These are phyloP conservation scores for Arabis alpina DNA, from an alignment of 345 rosid species.

Conservation along the genomic window DNA sequence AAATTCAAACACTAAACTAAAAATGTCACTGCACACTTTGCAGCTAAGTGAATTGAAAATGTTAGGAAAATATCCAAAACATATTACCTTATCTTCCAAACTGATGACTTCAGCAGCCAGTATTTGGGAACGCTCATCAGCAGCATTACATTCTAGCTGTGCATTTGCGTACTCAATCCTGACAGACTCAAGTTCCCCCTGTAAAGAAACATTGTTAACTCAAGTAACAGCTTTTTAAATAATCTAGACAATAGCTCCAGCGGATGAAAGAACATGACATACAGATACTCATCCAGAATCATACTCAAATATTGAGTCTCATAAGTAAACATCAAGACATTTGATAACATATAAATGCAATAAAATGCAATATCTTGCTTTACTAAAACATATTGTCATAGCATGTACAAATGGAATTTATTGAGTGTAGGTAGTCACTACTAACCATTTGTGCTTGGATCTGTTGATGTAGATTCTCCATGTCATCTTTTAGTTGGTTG, in stretches of 20 bases:
- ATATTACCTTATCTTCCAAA: constrained; percentile 97
- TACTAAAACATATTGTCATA: constrained; percentile 16
- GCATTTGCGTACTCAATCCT: constrained; percentile 74
- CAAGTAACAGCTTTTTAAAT: constrained; percentile 14
- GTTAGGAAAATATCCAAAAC: constrained; percentile 11
- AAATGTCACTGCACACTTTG: constrained; percentile 14
- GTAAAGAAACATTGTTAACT: constrained; percentile 34
- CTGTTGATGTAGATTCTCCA: constrained; percentile 82
- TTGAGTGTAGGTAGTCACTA: constrained; percentile 18
- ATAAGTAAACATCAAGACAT: neutral
- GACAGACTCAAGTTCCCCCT: constrained; percentile 88
- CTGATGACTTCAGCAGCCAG: constrained; percentile 97
- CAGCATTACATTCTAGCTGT: constrained; percentile 83
- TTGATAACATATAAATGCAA: constrained; percentile 14
- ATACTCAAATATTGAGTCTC: constrained; percentile 6
- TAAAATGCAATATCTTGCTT: constrained; percentile 10
- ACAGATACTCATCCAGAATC: constrained; percentile 14
- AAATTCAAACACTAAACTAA: constrained; percentile 7
- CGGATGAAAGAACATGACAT: constrained; percentile 17
- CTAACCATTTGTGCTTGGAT: constrained; percentile 81
- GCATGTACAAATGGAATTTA: constrained; percentile 21
- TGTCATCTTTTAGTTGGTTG: constrained; percentile 89
- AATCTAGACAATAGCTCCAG: constrained; percentile 17
- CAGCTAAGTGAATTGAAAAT: constrained; percentile 19
- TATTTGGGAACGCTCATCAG: constrained; percentile 90